phyloP scores from a whole-genome alignment of 208 protist species.

The Leishmania lainsoni region DNA sequence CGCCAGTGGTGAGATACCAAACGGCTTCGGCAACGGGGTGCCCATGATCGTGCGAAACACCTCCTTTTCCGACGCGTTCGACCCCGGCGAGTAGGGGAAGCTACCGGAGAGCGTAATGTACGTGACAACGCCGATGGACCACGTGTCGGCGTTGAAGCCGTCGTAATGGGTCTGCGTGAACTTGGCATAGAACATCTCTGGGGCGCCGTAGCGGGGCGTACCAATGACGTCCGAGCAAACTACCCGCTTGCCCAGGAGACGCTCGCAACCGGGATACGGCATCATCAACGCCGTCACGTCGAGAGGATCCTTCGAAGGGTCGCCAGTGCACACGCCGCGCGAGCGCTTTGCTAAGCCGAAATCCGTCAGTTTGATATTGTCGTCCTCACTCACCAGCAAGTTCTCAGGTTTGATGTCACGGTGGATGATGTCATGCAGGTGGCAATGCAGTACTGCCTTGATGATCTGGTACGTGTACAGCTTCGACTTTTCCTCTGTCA shows the following conservation, averaged over 20 bases:
- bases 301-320: conserved; percentile 59
- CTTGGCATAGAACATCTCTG: conserved; percentile 93
- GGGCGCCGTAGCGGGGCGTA: conserved; percentile 89
- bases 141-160: conserved; percentile 95
- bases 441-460: conserved; percentile 90
- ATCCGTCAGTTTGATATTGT: conserved; percentile 92
- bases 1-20: conserved; percentile 62
- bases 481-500: conserved; percentile 83
- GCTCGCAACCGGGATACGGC: conserved; percentile 80
- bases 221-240: conserved; percentile 91
- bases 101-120: conserved; percentile 97
- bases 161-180: conserved; percentile 94
- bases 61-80: conserved; percentile 87
- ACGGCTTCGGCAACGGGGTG: conserved; percentile 77
- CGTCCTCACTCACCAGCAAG: conserved; percentile 83
- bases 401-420: conserved; percentile 94
- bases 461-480: conserved; percentile 91
- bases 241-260: conserved; percentile 79
- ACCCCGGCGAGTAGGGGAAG: conserved; percentile 95
- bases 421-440: conserved; percentile 92
- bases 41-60: conserved; percentile 93
- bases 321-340: conserved; percentile 73
- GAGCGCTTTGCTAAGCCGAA: conserved; percentile 89
- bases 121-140: conserved; percentile 96
- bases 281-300: conserved; percentile 74